Evolutionary conservation across 1,284 basidiomycete genomes (phyloP).

Genomic region (Laetiporus sulphureus): DNA sequence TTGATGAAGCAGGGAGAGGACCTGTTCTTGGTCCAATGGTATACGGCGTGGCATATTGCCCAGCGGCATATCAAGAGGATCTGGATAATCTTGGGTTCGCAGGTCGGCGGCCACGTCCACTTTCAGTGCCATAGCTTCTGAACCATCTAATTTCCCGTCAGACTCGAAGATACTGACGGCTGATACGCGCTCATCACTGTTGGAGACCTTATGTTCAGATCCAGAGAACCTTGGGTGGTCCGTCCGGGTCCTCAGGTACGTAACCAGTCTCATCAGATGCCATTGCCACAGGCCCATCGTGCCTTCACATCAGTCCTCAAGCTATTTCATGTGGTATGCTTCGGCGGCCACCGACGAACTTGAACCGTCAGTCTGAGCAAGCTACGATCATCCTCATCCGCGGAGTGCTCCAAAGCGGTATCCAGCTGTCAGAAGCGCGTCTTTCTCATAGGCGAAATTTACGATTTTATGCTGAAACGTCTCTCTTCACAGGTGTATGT

Average conservation of each 20-base stretch:
- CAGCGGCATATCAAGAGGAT: slow-evolving; percentile 66
- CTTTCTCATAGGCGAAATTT: slow-evolving; percentile 1
- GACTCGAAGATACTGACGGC: slow-evolving; percentile 91
- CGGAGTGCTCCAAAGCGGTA: slow-evolving; percentile 74
- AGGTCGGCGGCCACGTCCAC: too few species aligned
- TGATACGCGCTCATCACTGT: slow-evolving; percentile 57
- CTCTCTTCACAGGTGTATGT: slow-evolving; percentile 71
- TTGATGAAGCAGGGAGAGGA: slow-evolving; percentile 95
- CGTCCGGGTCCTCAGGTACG: slow-evolving; percentile 71
- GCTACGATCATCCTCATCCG: slow-evolving; percentile 88
- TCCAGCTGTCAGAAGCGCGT: slow-evolving; percentile 75
- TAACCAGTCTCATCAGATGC: neutral
- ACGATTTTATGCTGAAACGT: neutral
- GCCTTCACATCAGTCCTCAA: slow-evolving; percentile 61
- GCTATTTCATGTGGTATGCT: slow-evolving; percentile 93
- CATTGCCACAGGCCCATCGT: too few species aligned
- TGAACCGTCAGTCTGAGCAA: slow-evolving; percentile 91
- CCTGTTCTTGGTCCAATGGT: slow-evolving; percentile 94
- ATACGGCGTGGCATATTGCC: slow-evolving; percentile 94
- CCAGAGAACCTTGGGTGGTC: slow-evolving; percentile 75
- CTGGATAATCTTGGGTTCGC: slow-evolving; percentile 87
- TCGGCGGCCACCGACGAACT: slow-evolving; percentile 74
- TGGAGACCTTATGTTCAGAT: slow-evolving; percentile 59
- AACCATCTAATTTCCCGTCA: slow-evolving; percentile 30
- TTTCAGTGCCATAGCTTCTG: too few species aligned